Evolutionary conservation across 352 stramenopile species (phyloP).

Genomic region (Pythium diclinum): DNA sequence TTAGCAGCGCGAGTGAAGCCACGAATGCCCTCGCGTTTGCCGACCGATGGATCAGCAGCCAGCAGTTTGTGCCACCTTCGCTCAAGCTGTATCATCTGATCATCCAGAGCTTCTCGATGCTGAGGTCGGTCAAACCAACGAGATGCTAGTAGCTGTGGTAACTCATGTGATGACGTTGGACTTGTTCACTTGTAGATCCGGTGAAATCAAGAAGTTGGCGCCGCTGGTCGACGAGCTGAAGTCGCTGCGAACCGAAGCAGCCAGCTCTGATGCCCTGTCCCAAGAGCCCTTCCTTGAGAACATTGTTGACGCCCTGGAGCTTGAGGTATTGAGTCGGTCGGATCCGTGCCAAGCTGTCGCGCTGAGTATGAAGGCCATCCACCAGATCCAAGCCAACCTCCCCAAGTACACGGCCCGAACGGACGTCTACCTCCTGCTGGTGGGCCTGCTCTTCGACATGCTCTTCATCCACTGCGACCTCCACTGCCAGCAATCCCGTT

Average conservation of each 20-base stretch:
- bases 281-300: constrained; percentile 44
- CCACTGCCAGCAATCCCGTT: constrained; percentile 53
- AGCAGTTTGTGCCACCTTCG: constrained; percentile 25
- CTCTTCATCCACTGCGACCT: constrained; percentile 61
- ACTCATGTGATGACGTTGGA: neutral
- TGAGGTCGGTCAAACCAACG: constrained; percentile 34
- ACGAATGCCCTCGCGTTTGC: constrained; percentile 40
- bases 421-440: constrained; percentile 44
- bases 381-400: constrained; percentile 49
- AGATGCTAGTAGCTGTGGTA: neutral
- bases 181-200: constrained; percentile 25
- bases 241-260: constrained; percentile 15
- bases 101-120: constrained; percentile 48
- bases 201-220: constrained; percentile 41
- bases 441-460: constrained; percentile 67
- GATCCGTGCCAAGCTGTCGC: constrained; percentile 45
- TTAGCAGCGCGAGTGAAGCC: constrained; percentile 27
- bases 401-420: constrained; percentile 34
- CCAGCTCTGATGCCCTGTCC: neutral
- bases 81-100: constrained; percentile 60
- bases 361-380: constrained; percentile 51
- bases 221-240: constrained; percentile 37
- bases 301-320: constrained; percentile 51
- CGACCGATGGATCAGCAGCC: constrained; percentile 27
- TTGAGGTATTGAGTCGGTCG: constrained; percentile 29